Percentiles rank a stretch among this genome's conserved stretches.
Evolutionary conservation across 2,329 filamentous ascomycete genomes (phyloP).

Genomic region (Cladophialophora chaetospira): DNA sequence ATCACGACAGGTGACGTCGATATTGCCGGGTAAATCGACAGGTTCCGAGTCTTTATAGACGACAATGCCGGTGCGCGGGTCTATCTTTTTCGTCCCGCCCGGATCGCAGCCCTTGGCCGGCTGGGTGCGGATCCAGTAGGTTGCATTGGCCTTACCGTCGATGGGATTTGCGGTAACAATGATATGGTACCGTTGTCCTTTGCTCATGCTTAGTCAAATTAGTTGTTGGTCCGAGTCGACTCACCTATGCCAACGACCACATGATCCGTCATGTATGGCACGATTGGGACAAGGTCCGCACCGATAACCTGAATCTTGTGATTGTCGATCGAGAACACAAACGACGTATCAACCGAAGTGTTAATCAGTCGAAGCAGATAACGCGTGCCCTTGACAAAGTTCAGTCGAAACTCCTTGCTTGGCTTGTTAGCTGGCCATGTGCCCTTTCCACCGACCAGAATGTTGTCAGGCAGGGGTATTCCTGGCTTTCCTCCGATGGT

Average conservation of each 20-base stretch:
- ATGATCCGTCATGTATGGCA: slow-evolving; percentile 10
- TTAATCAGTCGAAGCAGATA: slow-evolving; percentile 13
- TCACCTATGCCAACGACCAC: slow-evolving; percentile 10
- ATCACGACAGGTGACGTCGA: not conserved
- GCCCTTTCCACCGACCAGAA: slow-evolving; percentile 4
- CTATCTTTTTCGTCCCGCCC: not conserved
- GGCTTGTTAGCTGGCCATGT: not conserved
- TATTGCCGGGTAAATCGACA: not conserved
- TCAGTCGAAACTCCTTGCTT: not conserved
- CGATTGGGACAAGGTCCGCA: slow-evolving; percentile 10
- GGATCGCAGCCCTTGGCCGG: slow-evolving; percentile 1
- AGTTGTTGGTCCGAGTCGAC: not conserved
- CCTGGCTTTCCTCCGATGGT: not conserved
- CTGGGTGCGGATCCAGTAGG: slow-evolving; percentile 8
- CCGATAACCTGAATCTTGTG: slow-evolving; percentile 7
- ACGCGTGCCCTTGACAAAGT: not conserved
- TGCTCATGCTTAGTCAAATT: not conserved
- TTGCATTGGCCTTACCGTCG: not conserved
- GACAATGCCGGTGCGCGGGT: slow-evolving; percentile 1
- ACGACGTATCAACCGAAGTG: slow-evolving; percentile 1
- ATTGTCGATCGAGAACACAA: slow-evolving; percentile 12
- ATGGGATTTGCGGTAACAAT: slow-evolving; percentile 8
- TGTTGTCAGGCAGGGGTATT: not conserved
- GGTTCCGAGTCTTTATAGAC: not conserved
- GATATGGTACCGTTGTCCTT: slow-evolving; percentile 11